phyloP scores from a whole-genome alignment of 805 yeast species.

The Scheffersomyces ergatensis region DNA sequence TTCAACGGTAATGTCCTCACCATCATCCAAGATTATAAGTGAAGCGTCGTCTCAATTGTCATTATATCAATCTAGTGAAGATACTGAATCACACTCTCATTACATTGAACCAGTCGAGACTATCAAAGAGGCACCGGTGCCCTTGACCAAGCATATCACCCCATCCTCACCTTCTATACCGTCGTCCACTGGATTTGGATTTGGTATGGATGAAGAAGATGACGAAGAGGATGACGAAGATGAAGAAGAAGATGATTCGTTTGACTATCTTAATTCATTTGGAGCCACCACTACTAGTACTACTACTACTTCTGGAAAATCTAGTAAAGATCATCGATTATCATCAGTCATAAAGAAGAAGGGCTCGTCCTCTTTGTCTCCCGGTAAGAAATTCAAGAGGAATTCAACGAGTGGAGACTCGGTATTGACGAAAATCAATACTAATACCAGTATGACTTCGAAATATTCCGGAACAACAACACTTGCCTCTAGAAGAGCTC shows the following conservation, averaged over 20 bases:
- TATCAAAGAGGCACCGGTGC: too few species aligned
- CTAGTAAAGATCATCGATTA: neutral
- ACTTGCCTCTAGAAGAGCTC: too few species aligned
- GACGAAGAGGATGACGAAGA: too few species aligned
- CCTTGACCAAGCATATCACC: neutral
- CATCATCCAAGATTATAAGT: neutral
- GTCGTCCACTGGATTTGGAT: too few species aligned
- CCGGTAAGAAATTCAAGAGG: neutral
- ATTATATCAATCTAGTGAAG: neutral
- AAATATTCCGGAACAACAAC: constrained; percentile 1
- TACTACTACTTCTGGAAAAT: neutral
- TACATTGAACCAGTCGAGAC: neutral
- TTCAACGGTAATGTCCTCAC: neutral
- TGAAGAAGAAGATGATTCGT: neutral
- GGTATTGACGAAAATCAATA: neutral
- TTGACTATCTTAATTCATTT: neutral
- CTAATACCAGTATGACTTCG: neutral
- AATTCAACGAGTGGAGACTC: neutral
- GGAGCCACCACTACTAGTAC: too few species aligned
- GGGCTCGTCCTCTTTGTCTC: too few species aligned
- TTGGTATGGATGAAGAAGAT: too few species aligned
- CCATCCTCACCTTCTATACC: too few species aligned
- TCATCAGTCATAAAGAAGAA: neutral
- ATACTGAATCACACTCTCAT: neutral
- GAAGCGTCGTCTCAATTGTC: neutral